phyloP scores from a whole-genome alignment of 805 yeast species.

The Ogataea ganodermae region DNA sequence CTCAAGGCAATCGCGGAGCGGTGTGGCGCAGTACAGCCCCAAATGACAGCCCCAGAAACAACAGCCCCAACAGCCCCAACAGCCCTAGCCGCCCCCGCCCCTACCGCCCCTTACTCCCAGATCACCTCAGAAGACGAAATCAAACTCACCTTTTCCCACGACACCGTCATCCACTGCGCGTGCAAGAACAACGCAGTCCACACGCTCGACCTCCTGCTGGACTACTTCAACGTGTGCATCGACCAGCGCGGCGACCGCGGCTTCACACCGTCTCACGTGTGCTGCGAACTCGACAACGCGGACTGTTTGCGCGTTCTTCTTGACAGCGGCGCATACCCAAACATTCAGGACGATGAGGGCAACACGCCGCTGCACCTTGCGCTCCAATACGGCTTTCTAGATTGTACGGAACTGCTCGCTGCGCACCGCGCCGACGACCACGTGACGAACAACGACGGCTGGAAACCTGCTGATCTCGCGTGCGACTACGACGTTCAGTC shows the following conservation, averaged over 20 bases:
- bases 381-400: conserved; percentile 63
- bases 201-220: conserved; percentile 70
- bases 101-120: conserved; percentile 26
- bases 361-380: conserved; percentile 87
- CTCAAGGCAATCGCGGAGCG: conserved; percentile 22
- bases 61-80: not conserved
- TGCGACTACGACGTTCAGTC: conserved; percentile 52
- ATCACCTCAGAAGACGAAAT: conserved; percentile 38
- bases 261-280: conserved; percentile 68
- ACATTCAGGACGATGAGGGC: conserved; percentile 69
- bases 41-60: conserved; percentile 16
- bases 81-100: not conserved
- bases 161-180: conserved; percentile 74
- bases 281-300: conserved; percentile 58
- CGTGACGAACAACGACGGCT: conserved; percentile 56
- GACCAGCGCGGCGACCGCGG: conserved; percentile 51
- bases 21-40: too few species aligned
- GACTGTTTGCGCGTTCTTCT: conserved; percentile 66
- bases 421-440: conserved; percentile 50
- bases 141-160: conserved; percentile 49
- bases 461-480: conserved; percentile 65
- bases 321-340: conserved; percentile 76
- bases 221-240: conserved; percentile 53
- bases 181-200: conserved; percentile 55
- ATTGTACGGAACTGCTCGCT: conserved; percentile 55